Conservation (phyloP, 139 green algal genomes). For the Coelastrella sp. region DNA sequence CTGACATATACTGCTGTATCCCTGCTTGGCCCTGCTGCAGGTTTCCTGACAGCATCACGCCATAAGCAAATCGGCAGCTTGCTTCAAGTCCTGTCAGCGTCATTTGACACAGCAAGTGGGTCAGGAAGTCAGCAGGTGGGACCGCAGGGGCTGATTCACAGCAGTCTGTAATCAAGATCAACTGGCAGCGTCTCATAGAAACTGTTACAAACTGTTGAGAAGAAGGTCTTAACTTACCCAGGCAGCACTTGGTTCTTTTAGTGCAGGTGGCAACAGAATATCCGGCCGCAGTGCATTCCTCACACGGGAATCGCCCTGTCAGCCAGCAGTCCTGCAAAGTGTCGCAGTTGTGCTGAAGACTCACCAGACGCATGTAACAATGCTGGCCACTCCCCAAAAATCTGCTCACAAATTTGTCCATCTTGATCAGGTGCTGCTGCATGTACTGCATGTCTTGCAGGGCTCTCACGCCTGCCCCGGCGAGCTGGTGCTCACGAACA, state of each 20-base stretch:
- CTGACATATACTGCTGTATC: not conserved
- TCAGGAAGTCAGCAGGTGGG: not conserved
- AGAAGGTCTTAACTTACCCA: no score
- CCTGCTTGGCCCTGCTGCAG: conserved; percentile 39
- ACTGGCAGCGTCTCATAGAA: no score
- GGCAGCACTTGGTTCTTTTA: no score
- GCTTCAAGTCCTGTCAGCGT: conserved; percentile 48
- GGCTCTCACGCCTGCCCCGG: conserved; percentile 46
- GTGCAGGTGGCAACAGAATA: no score
- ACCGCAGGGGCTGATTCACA: not conserved
- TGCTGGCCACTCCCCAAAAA: no score
- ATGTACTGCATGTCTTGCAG: conserved; percentile 1
- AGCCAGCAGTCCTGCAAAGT: no score
- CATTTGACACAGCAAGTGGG: not conserved
- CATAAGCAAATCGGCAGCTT: conserved; percentile 52
- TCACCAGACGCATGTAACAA: no score
- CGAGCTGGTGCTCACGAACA: conserved; percentile 83
- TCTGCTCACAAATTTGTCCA: not conserved
- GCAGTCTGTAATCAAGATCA: no score
- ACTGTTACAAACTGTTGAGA: no score
- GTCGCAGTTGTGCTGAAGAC: no score
- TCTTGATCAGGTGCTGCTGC: not conserved
- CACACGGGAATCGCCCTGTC: no score
- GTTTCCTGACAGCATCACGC: conserved; percentile 50
- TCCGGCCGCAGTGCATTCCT: no score